Conservation (phyloP, 2,329 filamentous ascomycete genomes). For the Dactylellina leptospora region DNA sequence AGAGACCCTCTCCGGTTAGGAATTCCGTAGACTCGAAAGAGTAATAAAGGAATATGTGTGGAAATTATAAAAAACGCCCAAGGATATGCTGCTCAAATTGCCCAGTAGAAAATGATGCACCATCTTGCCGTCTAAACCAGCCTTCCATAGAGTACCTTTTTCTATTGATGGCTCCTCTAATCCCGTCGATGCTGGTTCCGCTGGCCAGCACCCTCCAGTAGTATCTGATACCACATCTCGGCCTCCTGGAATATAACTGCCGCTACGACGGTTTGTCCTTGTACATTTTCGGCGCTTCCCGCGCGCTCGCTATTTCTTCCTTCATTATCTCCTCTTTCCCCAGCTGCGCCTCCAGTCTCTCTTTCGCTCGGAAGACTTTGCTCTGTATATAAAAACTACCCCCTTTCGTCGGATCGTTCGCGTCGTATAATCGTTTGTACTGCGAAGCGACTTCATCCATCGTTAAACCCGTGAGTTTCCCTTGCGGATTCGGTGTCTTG, state of each 20-base stretch:
- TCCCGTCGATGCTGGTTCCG: too few relatives aligned
- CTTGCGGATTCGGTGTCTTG: conserved; percentile 77
- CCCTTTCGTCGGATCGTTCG: conserved; percentile 92
- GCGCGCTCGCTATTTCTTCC: conserved; percentile 69
- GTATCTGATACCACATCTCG: too few relatives aligned
- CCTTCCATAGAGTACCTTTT: too few relatives aligned
- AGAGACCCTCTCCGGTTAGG: too few relatives aligned
- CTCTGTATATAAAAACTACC: conserved; percentile 98
- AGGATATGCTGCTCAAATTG: conserved; percentile 38
- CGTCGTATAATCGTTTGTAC: conserved; percentile 94
- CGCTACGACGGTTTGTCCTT: conserved; percentile 66
- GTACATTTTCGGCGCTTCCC: conserved; percentile 73
- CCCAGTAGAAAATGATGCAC: conserved; percentile 8
- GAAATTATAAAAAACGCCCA: conserved; percentile 8
- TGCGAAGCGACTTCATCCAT: conserved; percentile 81
- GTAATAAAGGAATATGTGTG: background rate
- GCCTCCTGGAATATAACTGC: background rate
- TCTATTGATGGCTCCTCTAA: too few relatives aligned
- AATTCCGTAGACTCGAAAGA: conserved; percentile 16
- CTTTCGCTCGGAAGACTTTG: conserved; percentile 89
- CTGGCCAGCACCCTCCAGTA: too few relatives aligned
- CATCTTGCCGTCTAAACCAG: too few relatives aligned
- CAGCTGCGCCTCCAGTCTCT: conserved; percentile 89
- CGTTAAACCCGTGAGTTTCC: conserved; percentile 69
- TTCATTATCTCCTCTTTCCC: conserved; percentile 70